Evolutionary conservation across 148 eudicot species (phyloP), one percentile per base, ranked within the genome.

Genomic region (Fagopyrum tataricum): DNA sequence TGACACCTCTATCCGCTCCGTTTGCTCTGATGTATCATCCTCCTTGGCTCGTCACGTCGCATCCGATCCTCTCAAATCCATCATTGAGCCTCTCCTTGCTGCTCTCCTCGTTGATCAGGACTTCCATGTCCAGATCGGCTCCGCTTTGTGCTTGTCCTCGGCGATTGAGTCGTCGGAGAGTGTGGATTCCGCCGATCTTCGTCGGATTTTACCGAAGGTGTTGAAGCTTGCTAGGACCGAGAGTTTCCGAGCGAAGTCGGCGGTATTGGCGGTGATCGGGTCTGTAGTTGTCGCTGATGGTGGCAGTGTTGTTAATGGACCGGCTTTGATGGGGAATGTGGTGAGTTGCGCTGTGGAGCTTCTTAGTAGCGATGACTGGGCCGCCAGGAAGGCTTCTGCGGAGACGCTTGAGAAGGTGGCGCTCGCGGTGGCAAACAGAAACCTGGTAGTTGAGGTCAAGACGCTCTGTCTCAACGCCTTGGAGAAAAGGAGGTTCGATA

Each of bases 301-400:
- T 18, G 85, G 88, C 0, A 37, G 26, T 20, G 84, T 84, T 21
- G 58, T 81, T 46, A 78, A 77, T 44, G 59, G 42, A 42, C 58
- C 52, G 43, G 61, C 14, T 44, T 37, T 75, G 70, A 76, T 87
- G 77, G 81, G 64, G 41, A 77, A 61, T 67, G 81, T 86, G 77
- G 84, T 88, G 74, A 67, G 72, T 6, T 70, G 81, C 43, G 80
- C 76, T 55, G 85, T 85, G 48, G 86, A 86, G 70, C 81, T 81
- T 73, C 72, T 87, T 81, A 77, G 96, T n/a, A 79, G 80, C 21
- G 90, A 86, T 0, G 91, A 90, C 76, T 90, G 91, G 95, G 76
- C 83, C 11, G 87, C 83, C 1, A 81, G 95, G 85, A 90, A 87
- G 77, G 88, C 88, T 20, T 88, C 88, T 0, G 90, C 84, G 0